Base-by-base conservation (phyloP, 352 stramenopile species). In the Phytophthora palmivora region DNA sequence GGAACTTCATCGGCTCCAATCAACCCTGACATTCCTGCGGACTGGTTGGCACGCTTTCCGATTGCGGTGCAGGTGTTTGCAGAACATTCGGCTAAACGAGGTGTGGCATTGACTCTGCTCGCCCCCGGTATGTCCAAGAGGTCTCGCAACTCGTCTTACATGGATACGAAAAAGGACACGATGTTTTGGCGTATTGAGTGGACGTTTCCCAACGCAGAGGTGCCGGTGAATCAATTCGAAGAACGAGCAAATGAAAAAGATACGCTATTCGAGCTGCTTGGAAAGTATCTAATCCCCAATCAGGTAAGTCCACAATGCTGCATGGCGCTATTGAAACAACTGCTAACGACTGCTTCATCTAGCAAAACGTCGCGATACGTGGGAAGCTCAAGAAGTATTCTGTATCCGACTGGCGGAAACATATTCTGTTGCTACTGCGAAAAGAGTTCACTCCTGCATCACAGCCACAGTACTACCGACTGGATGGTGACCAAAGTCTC, bases 121-220 rank as follows among this genome's bases (percentile, higher is more conserved):
- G 84, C 87, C 15, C 82, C 84, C 0, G 87, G 87, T 5, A 95
- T 95, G 87, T 92, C 76, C 60, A 94, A 94, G 38, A 84, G 81
- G 36, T 48, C 69, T 15, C 70, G 79, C 28, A 95, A 94, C 56
- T 89, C 84, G 18, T 94, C 84, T 16, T 89, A 80, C 46, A 85
- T 92, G 74, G 73, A 93, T 46, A 79, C 60, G 4, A 91, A 90
- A 53, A n/a, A n/a, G 19, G 67, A 78, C 11, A 76, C 61, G 5
- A 51, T 95, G 30, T 90, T 67, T 37, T 95, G 87, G 87, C 81
- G 87, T 14, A 46, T 95, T n/a, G 87, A 95, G 45, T 92, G 86
- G 82, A 24, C 42, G 8, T 95, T 95, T 54, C 77, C 83, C 18
- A 80, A 60, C 30, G 71, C 79, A 0, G 70, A 89, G 14, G 69